Evolutionary conservation across 805 yeast species (phyloP).

Genomic region (Ogataea parapolymorpha): DNA sequence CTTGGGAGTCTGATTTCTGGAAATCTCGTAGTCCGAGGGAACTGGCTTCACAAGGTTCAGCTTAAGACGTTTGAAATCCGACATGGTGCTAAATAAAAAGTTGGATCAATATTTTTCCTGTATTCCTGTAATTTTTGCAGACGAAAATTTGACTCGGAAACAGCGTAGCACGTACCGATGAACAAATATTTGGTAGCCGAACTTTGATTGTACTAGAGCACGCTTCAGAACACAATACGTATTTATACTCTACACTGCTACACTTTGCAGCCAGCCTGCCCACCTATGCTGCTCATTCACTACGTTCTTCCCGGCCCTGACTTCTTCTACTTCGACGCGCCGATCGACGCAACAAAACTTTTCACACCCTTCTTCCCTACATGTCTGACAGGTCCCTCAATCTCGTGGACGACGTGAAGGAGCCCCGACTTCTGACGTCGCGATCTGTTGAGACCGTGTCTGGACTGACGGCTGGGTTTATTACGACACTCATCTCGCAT

Average conservation of each 20-base stretch:
- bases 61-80: conserved; percentile 37
- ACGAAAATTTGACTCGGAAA: conserved; percentile 4
- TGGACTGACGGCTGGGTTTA: conserved; percentile 78
- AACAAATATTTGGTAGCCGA: too few species aligned
- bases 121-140: conserved; percentile 9
- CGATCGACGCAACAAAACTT: conserved; percentile 9
- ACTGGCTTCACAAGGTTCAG: conserved; percentile 54
- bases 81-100: conserved; percentile 21
- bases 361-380: not conserved
- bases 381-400: conserved; percentile 12
- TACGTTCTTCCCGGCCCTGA: not conserved
- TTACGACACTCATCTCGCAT: conserved; percentile 78
- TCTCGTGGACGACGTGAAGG: conserved; percentile 15
- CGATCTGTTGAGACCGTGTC: conserved; percentile 50
- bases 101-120: conserved; percentile 10
- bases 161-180: too few species aligned
- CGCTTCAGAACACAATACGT: too few species aligned
- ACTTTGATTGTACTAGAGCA: too few species aligned
- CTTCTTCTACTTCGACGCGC: conserved; percentile 2
- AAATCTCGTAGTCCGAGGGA: conserved; percentile 88
- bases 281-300: not conserved
- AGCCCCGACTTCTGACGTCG: conserved; percentile 8
- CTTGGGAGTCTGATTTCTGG: conserved; percentile 86
- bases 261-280: too few species aligned
- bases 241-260: too few species aligned